These are phyloP conservation scores for Neopestalotiopsis sp. DNA, from an alignment of 2,329 filamentous ascomycete genomes.

Conservation along the genomic window DNA sequence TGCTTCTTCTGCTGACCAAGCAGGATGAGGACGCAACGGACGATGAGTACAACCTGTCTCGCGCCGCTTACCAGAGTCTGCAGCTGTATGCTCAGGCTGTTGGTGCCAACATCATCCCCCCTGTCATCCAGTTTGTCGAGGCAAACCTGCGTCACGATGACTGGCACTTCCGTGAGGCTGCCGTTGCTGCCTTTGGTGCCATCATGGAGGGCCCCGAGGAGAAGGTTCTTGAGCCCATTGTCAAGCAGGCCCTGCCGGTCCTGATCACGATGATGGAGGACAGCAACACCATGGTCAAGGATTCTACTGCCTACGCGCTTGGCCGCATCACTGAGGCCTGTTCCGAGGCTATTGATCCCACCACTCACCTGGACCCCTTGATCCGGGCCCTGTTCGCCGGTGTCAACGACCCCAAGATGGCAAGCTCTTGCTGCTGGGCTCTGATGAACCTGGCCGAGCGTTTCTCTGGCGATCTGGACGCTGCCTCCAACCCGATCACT, in stretches of 20 bases:
- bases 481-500: conserved; percentile 80
- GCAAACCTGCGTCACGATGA: conserved; percentile 86
- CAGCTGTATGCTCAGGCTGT: conserved; percentile 96
- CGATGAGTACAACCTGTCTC: conserved; percentile 96
- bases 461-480: conserved; percentile 86
- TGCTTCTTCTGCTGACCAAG: conserved; percentile 88
- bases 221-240: conserved; percentile 87
- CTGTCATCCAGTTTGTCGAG: conserved; percentile 92
- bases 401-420: conserved; percentile 93
- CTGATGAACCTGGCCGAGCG: conserved; percentile 97
- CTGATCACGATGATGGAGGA: conserved; percentile 94
- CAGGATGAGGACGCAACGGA: conserved; percentile 97
- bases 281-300: conserved; percentile 85
- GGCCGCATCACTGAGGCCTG: conserved; percentile 95
- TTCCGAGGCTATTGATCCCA: conserved; percentile 87
- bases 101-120: conserved; percentile 79
- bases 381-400: conserved; percentile 91
- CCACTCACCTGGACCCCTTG: conserved; percentile 80
- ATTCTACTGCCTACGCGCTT: conserved; percentile 94
- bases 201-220: conserved; percentile 99
- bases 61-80: conserved; percentile 94
- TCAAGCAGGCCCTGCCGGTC: conserved; percentile 93
- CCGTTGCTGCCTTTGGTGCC: conserved; percentile 94
- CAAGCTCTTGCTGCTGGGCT: conserved; percentile 97
- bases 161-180: conserved; percentile 94